phyloP scores from a whole-genome alignment of 768 basidiomycete species.

The Podaxis rugospora region DNA sequence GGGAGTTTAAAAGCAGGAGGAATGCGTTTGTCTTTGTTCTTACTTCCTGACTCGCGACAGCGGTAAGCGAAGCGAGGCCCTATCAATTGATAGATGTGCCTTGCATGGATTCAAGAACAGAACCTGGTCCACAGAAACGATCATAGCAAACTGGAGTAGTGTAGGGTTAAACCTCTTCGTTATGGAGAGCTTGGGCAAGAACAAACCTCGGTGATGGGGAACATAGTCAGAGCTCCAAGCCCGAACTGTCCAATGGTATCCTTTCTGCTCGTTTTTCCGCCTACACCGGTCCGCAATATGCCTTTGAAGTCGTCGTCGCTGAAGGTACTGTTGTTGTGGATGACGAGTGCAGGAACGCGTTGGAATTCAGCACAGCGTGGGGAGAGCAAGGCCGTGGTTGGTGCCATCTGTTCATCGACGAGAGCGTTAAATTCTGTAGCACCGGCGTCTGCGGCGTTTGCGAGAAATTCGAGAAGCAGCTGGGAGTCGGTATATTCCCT shows the following conservation, averaged over 20 bases:
- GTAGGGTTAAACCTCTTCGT: neutral
- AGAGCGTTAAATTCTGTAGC: conserved; percentile 38
- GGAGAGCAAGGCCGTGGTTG: conserved; percentile 23
- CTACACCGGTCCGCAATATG: conserved; percentile 38
- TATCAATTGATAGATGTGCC: conserved; percentile 31
- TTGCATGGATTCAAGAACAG: conserved; percentile 45
- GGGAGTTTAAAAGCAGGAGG: neutral
- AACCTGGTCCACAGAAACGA: conserved; percentile 27
- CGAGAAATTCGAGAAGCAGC: conserved; percentile 45
- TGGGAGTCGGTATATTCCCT: conserved; percentile 38
- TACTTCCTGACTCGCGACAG: conserved; percentile 32
- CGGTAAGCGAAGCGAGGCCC: conserved; percentile 26
- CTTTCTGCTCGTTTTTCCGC: conserved; percentile 32
- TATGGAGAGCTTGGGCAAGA: neutral
- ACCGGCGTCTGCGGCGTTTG: conserved; percentile 47
- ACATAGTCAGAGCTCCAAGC: conserved; percentile 47
- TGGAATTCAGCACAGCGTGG: conserved; percentile 30
- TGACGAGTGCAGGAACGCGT: conserved; percentile 32
- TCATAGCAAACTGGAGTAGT: conserved; percentile 24
- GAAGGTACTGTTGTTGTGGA: conserved; percentile 41
- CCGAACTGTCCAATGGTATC: conserved; percentile 49
- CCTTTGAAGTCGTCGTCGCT: conserved; percentile 39
- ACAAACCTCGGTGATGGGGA: conserved; percentile 45
- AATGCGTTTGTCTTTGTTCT: neutral
- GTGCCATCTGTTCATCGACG: conserved; percentile 25